These are phyloP conservation scores for Firmiana major DNA, from an alignment of 345 rosid genomes.

Conservation along the genomic window DNA sequence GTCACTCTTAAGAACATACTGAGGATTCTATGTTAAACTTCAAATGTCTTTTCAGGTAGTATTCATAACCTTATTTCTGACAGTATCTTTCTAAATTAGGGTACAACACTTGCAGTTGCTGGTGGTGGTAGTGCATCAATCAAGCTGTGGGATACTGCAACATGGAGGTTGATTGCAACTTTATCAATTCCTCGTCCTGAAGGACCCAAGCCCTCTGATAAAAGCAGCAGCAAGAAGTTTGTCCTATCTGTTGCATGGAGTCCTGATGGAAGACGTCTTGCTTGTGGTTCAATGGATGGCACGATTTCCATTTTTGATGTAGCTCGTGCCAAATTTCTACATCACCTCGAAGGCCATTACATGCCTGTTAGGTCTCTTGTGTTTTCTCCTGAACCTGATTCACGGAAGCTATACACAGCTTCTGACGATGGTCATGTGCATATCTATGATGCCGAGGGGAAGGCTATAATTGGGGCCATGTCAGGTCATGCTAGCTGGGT, in stretches of 20 bases:
- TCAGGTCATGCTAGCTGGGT: constrained; percentile 96
- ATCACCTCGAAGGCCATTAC: constrained; percentile 86
- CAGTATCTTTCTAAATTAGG: constrained; percentile 37
- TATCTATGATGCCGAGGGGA: constrained; percentile 89
- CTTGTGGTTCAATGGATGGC: constrained; percentile 97
- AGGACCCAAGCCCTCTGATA: constrained; percentile 72
- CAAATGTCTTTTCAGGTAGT: too few species aligned
- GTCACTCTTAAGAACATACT: not conserved
- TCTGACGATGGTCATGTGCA: constrained; percentile 90
- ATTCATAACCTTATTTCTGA: constrained; percentile 7
- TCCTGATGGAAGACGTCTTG: constrained; percentile 75
- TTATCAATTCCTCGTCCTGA: constrained; percentile 84
- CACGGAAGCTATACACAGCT: constrained; percentile 71
- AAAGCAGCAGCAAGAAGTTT: constrained; percentile 83
- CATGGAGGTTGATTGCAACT: constrained; percentile 72
- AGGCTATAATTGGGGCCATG: constrained; percentile 65
- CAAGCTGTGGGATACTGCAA: constrained; percentile 93
- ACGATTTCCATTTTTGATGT: constrained; percentile 84
- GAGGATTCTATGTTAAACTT: not conserved
- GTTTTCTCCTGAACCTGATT: constrained; percentile 64
- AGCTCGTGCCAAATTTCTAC: constrained; percentile 71
- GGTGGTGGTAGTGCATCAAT: constrained; percentile 96
- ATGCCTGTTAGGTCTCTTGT: constrained; percentile 93
- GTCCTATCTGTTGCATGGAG: constrained; percentile 94
- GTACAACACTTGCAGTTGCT: constrained; percentile 92